Evolutionary conservation across 2,329 filamentous ascomycete species (phyloP).

Genomic region (Lachnellula willkommii): DNA sequence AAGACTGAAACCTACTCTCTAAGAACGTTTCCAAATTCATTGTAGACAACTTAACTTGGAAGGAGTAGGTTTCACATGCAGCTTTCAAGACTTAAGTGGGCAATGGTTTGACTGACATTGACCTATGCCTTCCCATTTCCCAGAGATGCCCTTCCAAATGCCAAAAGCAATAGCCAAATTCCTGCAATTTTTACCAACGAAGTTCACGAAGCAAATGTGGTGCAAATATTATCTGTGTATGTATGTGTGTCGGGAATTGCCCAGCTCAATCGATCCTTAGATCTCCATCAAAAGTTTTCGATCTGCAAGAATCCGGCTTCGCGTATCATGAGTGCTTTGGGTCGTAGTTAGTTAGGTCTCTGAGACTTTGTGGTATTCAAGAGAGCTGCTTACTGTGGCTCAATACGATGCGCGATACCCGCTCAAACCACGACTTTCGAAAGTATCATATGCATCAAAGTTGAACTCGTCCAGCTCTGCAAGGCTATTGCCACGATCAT

Average conservation of each 20-base stretch:
- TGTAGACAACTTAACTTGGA: too few species aligned
- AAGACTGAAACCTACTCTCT: too few species aligned
- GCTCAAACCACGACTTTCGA: background rate
- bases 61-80: too few species aligned
- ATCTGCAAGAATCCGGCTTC: background rate
- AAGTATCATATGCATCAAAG: conserved; percentile 16
- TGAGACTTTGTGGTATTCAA: too few species aligned
- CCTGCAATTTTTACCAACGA: background rate
- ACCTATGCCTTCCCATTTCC: background rate
- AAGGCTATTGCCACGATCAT: conserved; percentile 72
- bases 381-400: too few species aligned
- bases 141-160: background rate
- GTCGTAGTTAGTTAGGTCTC: too few species aligned
- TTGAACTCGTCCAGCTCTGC: conserved; percentile 41
- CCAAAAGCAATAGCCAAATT: background rate
- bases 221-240: background rate
- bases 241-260: background rate
- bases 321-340: too few species aligned
- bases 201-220: background rate
- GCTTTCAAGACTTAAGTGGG: too few species aligned
- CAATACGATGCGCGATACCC: too few species aligned
- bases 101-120: background rate
- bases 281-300: background rate
- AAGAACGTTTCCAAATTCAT: too few species aligned
- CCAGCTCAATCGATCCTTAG: background rate